These are phyloP conservation scores for Exserohilum turcica DNA, from an alignment of 2,329 filamentous ascomycete genomes.

Conservation along the genomic window DNA sequence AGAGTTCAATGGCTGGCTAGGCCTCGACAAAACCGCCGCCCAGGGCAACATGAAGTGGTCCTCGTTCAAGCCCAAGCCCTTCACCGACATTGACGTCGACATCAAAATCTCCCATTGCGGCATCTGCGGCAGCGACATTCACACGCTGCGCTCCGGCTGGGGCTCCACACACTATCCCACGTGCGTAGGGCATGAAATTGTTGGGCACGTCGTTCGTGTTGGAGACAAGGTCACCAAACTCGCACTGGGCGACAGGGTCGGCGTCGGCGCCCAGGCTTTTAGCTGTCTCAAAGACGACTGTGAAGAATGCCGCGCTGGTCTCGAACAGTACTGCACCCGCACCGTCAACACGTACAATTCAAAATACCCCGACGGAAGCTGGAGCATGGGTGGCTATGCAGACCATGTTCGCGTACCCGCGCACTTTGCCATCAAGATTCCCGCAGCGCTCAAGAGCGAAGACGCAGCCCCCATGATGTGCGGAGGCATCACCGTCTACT, in stretches of 20 bases:
- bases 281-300: constrained; percentile 57
- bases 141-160: constrained; percentile 52
- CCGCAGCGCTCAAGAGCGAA: constrained; percentile 54
- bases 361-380: constrained; percentile 61
- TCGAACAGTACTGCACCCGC: constrained; percentile 51
- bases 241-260: constrained; percentile 65
- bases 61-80: constrained; percentile 53
- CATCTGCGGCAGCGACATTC: constrained; percentile 47
- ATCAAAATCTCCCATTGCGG: constrained; percentile 43
- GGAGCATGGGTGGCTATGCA: constrained; percentile 69
- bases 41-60: constrained; percentile 62
- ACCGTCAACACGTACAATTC: constrained; percentile 65
- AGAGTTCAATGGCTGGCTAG: constrained; percentile 64
- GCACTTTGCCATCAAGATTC: constrained; percentile 66
- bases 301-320: constrained; percentile 57
- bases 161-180: constrained; percentile 51
- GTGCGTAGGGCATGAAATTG: constrained; percentile 52
- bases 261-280: constrained; percentile 57
- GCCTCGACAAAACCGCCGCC: constrained; percentile 54
- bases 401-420: constrained; percentile 59
- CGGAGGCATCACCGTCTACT: constrained; percentile 75
- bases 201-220: constrained; percentile 47
- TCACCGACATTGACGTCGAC: constrained; percentile 39
- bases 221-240: constrained; percentile 51
- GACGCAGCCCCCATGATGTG: constrained; percentile 74